Conservation (phyloP, 192 early-diverging fungal genomes). For the Linnemannia zychae region DNA sequence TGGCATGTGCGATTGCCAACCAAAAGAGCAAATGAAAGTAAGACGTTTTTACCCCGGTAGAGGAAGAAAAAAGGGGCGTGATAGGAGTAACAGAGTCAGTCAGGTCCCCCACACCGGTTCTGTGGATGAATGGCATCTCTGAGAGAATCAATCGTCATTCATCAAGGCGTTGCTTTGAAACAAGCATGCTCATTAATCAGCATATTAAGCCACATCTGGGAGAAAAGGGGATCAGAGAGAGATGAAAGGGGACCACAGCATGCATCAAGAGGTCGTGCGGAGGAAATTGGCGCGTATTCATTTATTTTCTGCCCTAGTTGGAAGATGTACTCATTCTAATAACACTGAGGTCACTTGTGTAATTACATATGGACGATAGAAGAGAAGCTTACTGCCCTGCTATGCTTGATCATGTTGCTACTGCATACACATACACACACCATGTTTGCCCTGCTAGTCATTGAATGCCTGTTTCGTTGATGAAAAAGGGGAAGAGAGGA, state of each 20-base stretch:
- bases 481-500: not conserved
- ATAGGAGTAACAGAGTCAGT: too few species aligned
- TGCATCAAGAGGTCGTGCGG: not conserved
- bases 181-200: too few species aligned
- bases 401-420: conserved; percentile 6
- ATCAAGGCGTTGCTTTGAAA: too few species aligned
- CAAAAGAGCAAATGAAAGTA: too few species aligned
- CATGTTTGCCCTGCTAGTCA: not conserved
- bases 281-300: not conserved
- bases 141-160: too few species aligned
- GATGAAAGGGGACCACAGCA: not conserved
- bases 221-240: too few species aligned
- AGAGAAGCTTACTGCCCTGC: not conserved
- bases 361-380: not conserved
- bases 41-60: too few species aligned
- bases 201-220: too few species aligned
- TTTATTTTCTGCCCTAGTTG: not conserved
- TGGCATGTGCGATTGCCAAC: too few species aligned
- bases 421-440: not conserved
- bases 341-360: not conserved
- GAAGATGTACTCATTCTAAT: not conserved
- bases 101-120: too few species aligned
- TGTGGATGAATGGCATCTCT: too few species aligned
- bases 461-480: not conserved
- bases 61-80: too few species aligned